Evolutionary conservation across 257 asterid species (phyloP).

Genomic region (Schizonepeta tenuifolia): DNA sequence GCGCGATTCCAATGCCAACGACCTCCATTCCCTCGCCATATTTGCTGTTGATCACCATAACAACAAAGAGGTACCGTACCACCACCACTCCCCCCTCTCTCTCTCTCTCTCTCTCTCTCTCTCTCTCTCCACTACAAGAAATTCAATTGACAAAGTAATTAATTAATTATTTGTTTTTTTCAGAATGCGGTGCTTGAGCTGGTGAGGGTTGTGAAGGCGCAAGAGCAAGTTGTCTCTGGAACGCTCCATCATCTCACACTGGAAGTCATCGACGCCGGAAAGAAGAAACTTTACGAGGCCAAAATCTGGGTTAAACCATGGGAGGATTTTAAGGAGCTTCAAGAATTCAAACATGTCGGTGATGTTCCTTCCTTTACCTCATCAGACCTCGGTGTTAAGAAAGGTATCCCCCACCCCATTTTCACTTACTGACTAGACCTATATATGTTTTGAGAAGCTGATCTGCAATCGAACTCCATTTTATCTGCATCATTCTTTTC

Average conservation of each 20-base stretch:
- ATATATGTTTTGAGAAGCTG: no score
- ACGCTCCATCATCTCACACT: constrained; percentile 78
- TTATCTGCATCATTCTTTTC: background rate
- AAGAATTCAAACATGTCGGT: constrained; percentile 72
- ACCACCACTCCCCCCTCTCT: background rate
- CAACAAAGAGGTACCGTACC: constrained; percentile 52
- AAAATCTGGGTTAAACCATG: constrained; percentile 96
- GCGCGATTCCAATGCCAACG: constrained; percentile 54
- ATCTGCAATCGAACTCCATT: no score
- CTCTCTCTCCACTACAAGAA: no score
- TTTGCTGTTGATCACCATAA: constrained; percentile 83
- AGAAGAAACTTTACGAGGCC: constrained; percentile 73
- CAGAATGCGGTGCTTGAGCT: constrained; percentile 78
- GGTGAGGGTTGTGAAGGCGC: constrained; percentile 76
- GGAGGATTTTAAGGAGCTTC: constrained; percentile 81
- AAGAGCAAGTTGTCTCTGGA: constrained; percentile 84
- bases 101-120: background rate
- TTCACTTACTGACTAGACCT: no score
- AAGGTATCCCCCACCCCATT: constrained; percentile 46
- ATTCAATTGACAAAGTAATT: no score
- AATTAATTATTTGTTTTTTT: background rate
- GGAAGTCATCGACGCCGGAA: constrained; percentile 81
- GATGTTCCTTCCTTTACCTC: constrained; percentile 64
- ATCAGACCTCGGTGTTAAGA: constrained; percentile 76
- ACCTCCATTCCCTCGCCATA: constrained; percentile 62